phyloP scores from a whole-genome alignment of 1,284 basidiomycete genomes.

The Lentinus polychrous region DNA sequence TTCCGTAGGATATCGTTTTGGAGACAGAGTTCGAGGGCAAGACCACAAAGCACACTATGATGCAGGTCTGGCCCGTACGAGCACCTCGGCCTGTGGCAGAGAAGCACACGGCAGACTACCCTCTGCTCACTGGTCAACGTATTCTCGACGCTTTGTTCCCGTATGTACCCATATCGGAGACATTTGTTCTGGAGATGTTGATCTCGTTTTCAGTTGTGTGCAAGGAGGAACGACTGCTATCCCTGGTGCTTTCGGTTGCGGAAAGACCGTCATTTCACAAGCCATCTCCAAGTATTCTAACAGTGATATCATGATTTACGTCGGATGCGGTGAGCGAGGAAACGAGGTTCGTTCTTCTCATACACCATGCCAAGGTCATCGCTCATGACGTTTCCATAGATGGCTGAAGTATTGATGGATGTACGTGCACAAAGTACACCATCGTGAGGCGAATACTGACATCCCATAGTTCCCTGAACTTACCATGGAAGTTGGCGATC shows the following conservation, averaged over 20 bases:
- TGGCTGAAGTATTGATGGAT: constrained; percentile 98
- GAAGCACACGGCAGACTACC: constrained; percentile 91
- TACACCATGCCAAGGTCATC: background rate
- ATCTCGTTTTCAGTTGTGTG: constrained; percentile 68
- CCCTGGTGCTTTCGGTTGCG: constrained; percentile 98
- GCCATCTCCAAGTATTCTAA: constrained; percentile 99
- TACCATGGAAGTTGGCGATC: constrained; percentile 84
- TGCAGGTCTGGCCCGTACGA: constrained; percentile 98
- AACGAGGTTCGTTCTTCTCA: constrained; percentile 56
- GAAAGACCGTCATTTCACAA: constrained; percentile 95
- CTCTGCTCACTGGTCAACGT: constrained; percentile 93
- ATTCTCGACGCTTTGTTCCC: constrained; percentile 98
- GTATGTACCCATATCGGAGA: constrained; percentile 35
- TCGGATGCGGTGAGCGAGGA: constrained; percentile 93
- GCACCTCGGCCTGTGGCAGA: constrained; percentile 93
- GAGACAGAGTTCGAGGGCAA: constrained; percentile 99
- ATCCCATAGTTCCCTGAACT: constrained; percentile 83
- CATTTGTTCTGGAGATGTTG: background rate
- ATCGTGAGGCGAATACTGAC: constrained; percentile 10
- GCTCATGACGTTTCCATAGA: constrained; percentile 40
- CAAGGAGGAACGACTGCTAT: constrained; percentile 99
- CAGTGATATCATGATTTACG: constrained; percentile 99
- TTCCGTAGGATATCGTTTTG: constrained; percentile 78
- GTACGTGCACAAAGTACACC: constrained; percentile 33
- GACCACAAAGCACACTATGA: constrained; percentile 89